Base-by-base conservation (phyloP, 139 green algal species). In the Asterochloris erici region DNA sequence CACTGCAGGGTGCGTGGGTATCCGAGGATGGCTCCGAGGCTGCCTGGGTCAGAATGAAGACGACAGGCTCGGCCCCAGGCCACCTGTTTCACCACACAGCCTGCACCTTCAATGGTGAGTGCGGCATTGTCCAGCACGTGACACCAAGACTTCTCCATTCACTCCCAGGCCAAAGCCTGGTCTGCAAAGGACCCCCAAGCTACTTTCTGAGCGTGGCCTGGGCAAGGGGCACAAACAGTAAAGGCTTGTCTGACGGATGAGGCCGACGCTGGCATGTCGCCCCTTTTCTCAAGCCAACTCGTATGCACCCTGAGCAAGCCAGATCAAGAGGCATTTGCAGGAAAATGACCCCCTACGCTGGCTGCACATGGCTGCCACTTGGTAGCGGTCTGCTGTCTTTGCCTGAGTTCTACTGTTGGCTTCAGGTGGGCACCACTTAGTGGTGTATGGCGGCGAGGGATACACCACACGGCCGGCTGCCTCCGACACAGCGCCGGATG, bases 371-470 rank as follows among this genome's bases (percentile, higher is more conserved):
- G 38, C 38, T 54, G 38, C 38, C 38, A 54, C 2, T 54, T 54
- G 38, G 38, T 54, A 54, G 6, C 2, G 38, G 2, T 54, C 6
- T 54, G 38, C 38, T 54, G 38, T 54, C 38, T 54, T 54, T 2
- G 38, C 38, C 38, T 10, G 38, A 54, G 38, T 54, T 54, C 38
- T 6, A 29, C 24, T 29, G 24, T 0, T 68, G 0, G 23, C 23
- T 84, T 60, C 82, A 86, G 82, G 62, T 38, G 82, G 82, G 12
- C n/a, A 26, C 11, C 68, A 79, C 19, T 12, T 83, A 15, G 61
- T 86, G 21, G 60, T 86, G 4, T 82, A 79, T 70, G 82, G 77
- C 29, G 82, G 82, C 0, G 82, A 86, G 26, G 82, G 82, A 0
- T 61, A 74, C 13, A 73, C n/a, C 12, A n/a, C 74, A 38, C 27